Evolutionary conservation across 495 filamentous ascomycete species (phyloP).

Genomic region (Penicillium waksmanii): DNA sequence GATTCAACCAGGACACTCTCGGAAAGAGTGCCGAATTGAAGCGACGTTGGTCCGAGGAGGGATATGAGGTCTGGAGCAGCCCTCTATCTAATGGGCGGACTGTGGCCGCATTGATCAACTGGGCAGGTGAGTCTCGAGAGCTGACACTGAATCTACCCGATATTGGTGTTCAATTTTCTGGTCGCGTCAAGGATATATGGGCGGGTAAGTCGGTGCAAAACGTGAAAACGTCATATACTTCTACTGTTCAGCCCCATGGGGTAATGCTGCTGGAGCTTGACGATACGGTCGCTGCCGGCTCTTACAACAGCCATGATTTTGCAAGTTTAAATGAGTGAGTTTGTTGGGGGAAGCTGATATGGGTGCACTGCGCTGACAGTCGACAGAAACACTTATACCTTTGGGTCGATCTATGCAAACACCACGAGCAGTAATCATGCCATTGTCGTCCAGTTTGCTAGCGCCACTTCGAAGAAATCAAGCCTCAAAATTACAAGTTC

Average conservation of each 20-base stretch:
- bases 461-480: slow-evolving; percentile 1
- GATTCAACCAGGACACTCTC: slow-evolving; percentile 57
- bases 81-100: slow-evolving; percentile 41
- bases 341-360: background rate
- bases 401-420: slow-evolving; percentile 39
- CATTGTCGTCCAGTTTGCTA: slow-evolving; percentile 30
- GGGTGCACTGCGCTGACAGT: background rate
- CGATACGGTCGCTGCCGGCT: slow-evolving; percentile 34
- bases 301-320: slow-evolving; percentile 28
- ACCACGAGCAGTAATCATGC: slow-evolving; percentile 40
- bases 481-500: background rate
- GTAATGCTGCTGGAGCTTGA: slow-evolving; percentile 46
- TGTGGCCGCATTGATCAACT: slow-evolving; percentile 51
- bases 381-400: slow-evolving; percentile 26
- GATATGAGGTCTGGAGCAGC: slow-evolving; percentile 55
- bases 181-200: slow-evolving; percentile 49
- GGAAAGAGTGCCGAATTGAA: slow-evolving; percentile 46
- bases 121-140: slow-evolving; percentile 40
- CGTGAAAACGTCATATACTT: slow-evolving; percentile 43
- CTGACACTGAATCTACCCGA: slow-evolving; percentile 45
- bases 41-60: slow-evolving; percentile 44
- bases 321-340: slow-evolving; percentile 29
- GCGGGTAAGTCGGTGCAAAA: slow-evolving; percentile 25
- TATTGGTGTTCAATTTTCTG: slow-evolving; percentile 44
- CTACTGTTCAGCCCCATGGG: slow-evolving; percentile 44